Base-by-base conservation (phyloP, 805 yeast species). In the Teunomyces kruisii region DNA sequence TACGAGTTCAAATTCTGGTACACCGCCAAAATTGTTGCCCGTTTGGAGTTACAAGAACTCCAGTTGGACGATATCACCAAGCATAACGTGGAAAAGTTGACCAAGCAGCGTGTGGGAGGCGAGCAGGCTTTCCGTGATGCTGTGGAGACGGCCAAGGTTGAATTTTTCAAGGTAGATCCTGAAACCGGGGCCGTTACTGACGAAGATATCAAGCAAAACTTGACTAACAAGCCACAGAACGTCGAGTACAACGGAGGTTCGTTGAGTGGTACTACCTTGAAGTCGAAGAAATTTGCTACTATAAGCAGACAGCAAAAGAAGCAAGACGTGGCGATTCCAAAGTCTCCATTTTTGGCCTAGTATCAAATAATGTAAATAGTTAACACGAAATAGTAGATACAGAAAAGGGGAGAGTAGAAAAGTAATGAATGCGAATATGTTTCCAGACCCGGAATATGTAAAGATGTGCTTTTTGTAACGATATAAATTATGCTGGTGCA, bases 11-110 rank as follows among this genome's bases (percentile, higher is more conserved):
- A 84, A 55, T 77, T 81, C 52, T 86, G 95, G 81, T 69, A 80
- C 57, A 76, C 81, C 7, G 96, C 96, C n/a, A 80, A 88, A 63
- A 74, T 81, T 3, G 92, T 86, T 5, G 96, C 96, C n/a, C 76
- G 96, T 53, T 70, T 85, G 43, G 83, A 86, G 65, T 66, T 75
- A 40, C 88, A 84, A 58, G 80, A 78, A 3, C 64, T 77, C 44
- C 78, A 76, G 16, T 56, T 81, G 28, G 75, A 72, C 46, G 68
- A 59, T 32, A 58, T 67, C 45, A 86, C 96, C 9, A 53, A 69
- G 49, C 67, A 71, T 48, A 86, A 87, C 55, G 79, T 83, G 37
- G 62, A 66, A 2, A 78, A 80, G 54, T 65, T 86, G 44, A 62
- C 74, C 6, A 59, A 65, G 43, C 61, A 62, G 42, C 68, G 83